Evolutionary conservation across 768 basidiomycete genomes (phyloP), one percentile per base, ranked within the genome.

Genomic region (Mycena capillaripes): DNA sequence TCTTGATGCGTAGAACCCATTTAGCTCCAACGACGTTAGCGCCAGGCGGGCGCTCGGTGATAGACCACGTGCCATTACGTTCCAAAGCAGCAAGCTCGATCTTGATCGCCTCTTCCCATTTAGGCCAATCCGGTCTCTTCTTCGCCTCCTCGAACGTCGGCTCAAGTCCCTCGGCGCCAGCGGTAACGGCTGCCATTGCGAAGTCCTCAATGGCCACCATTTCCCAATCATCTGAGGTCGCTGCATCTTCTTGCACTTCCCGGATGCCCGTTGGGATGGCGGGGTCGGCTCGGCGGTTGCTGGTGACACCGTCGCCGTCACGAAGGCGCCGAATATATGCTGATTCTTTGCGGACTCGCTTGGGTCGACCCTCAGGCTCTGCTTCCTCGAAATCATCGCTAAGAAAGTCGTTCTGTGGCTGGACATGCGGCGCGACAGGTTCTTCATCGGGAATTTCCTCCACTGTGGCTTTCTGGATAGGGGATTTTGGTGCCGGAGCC

Each of bases 201-300:
- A 50, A 36, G 42, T 79, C 74, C 34, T 69, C 36, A 58, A 53
- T 25, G 10, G 16, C 29, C 19, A 56, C 36, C 52, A 67, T 34
- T 50, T 70, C 69, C 62, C 62, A 63, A 25, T 64, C 62, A 30
- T 52, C 62, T 7, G 62, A 53, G 46, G n/a, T 30, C 34, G 62
- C 71, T 3, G 73, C 77, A 44, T 79, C 79, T 77, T 7, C 84
- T n/a, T n/a, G n/a, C 79, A 9, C 77, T 53, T 38, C 36, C 14
- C 14, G 42, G 42, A 76, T 60, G 21, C 75, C 75, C 23, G 36
- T 55, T n/a, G 72, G 75, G 29, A 73, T 59, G 16, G 68, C 8
- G 38, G 72, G 71, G 38, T 56, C 67, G 0, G 30, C 34, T 8
- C 27, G 44, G 8, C 52, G 42, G n/a, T 32, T 60, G 36, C 66